Base-by-base conservation (phyloP, 2,329 filamentous ascomycete genomes). In the Fusarium odoratissimum region DNA sequence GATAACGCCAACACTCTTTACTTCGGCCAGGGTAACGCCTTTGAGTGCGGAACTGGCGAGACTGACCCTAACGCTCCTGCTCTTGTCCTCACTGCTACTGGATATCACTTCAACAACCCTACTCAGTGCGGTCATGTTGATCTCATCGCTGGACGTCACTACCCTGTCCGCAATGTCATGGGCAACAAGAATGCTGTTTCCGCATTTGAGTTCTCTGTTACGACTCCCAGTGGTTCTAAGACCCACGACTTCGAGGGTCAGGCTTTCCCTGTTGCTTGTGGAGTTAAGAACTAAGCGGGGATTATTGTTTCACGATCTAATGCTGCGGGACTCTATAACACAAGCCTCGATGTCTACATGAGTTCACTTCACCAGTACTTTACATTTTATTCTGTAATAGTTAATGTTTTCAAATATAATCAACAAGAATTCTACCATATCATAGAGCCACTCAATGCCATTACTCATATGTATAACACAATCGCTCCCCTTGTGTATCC, bases 1-100 rank as follows among this genome's bases (percentile, higher is more conserved):
- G 75, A 77, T 19, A 75, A 75, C 41, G 71, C 74, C 37, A 71
- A 76, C 44, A 73, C 73, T 38, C 56, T 77, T 0, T 77, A 74
- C 58, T 74, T 75, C 21, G 72, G 72, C 1, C 64, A 71, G 21
- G 73, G 72, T 19, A 74, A 64, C 4, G 75, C 75, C 2, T 77
- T 76, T 5, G 60, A 52, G 52, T 77, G 61, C 8, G 58, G 58
- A 31, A 60, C 58, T 42, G 61, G 61, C 23, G 54, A 63, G 72
- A 69, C 56, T 37, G 75, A 75, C 6, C 48, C 58, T 1, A 30
- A 37, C 19, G 58, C 49, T 3, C 58, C 58, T 25, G 48, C 48
- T 37, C 58, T 60, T 38, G 48, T 60, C 21, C 58, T 60, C 30
- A 60, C 58, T 37, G 58, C n/a, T 51, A 74, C 45, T 45, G 67